Conservation (phyloP, 2,329 filamentous ascomycete genomes). For the Trichoderma asperellum region DNA sequence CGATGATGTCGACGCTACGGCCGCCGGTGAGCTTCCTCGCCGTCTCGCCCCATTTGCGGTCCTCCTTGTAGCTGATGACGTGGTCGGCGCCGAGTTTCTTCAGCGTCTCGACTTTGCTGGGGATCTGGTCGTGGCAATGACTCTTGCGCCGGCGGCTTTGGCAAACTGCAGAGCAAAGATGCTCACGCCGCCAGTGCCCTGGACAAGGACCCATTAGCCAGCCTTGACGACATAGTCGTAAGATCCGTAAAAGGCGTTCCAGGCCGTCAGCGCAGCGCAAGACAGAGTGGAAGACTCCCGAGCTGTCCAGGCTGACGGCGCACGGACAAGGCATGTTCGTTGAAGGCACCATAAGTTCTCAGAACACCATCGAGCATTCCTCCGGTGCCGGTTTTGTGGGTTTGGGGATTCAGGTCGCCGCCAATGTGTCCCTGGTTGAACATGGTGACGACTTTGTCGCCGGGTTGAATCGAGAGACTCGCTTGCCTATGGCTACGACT, state of each 20-base stretch:
- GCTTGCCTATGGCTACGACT: constrained; percentile 55
- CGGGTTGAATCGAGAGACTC: constrained; percentile 54
- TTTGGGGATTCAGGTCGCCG: constrained; percentile 45
- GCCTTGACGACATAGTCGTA: constrained; percentile 51
- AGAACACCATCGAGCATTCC: constrained; percentile 70
- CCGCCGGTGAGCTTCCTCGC: constrained; percentile 50
- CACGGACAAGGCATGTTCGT: constrained; percentile 69
- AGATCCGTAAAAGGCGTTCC: constrained; percentile 67
- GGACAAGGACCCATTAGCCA: constrained; percentile 64
- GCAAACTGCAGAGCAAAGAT: constrained; percentile 67
- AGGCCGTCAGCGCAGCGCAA: constrained; percentile 66
- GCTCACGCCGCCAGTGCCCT: constrained; percentile 72
- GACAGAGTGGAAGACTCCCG: constrained; percentile 60
- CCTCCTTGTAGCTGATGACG: constrained; percentile 55
- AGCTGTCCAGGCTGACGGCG: constrained; percentile 59
- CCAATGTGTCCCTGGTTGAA: constrained; percentile 62
- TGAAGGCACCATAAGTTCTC: constrained; percentile 68
- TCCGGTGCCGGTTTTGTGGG: constrained; percentile 62
- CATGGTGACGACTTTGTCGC: constrained; percentile 62
- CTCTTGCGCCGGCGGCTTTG: constrained; percentile 52
- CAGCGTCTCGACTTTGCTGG: constrained; percentile 49
- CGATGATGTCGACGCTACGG: constrained; percentile 51
- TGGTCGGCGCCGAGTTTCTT: constrained; percentile 54
- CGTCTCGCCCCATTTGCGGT: constrained; percentile 50
- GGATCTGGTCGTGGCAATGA: constrained; percentile 55